A percentile compares a stretch with the other conserved stretches of the same genome.
Conservation (phyloP, 805 yeast genomes). For the Lachancea sp. region DNA sequence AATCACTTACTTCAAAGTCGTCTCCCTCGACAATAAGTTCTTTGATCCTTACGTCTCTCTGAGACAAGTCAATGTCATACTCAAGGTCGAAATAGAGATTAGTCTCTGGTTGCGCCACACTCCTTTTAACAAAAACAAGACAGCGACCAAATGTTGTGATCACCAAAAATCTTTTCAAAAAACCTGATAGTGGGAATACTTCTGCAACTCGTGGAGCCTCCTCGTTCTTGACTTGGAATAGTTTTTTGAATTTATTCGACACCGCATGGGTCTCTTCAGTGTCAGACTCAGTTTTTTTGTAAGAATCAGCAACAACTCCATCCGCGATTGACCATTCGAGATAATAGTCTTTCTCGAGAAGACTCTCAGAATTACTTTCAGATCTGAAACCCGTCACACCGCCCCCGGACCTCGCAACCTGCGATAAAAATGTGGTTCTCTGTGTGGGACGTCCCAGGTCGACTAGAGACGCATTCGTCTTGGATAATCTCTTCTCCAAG, state of each 20-base stretch:
- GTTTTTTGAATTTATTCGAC: conserved; percentile 24
- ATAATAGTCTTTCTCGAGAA: conserved; percentile 31
- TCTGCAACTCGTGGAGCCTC: conserved; percentile 5
- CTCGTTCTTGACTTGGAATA: conserved; percentile 22
- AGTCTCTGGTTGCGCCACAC: conserved; percentile 28
- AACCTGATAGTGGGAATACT: conserved; percentile 29
- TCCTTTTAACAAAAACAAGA: conserved; percentile 42
- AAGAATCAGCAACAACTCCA: conserved; percentile 15
- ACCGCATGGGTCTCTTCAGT: conserved; percentile 11
- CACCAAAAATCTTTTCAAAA: conserved; percentile 45
- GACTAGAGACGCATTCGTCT: conserved; percentile 48
- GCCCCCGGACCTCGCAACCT: conserved; percentile 42
- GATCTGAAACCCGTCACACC: conserved; percentile 37
- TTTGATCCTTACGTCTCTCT: conserved; percentile 48
- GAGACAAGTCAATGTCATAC: conserved; percentile 49
- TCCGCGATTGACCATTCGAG: conserved; percentile 18
- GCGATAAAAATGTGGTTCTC: conserved; percentile 37
- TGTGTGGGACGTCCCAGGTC: conserved; percentile 48
- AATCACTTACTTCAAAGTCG: conserved; percentile 15
- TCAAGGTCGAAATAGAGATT: conserved; percentile 39
- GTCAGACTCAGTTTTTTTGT: conserved; percentile 11
- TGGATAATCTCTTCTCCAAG: conserved; percentile 43
- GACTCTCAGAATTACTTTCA: conserved; percentile 20
- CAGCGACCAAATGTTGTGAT: conserved; percentile 61
- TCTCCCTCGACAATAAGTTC: conserved; percentile 45